Evolutionary conservation across 306 rosid species (phyloP).

Genomic region (Oxytropis ochrocephala): DNA sequence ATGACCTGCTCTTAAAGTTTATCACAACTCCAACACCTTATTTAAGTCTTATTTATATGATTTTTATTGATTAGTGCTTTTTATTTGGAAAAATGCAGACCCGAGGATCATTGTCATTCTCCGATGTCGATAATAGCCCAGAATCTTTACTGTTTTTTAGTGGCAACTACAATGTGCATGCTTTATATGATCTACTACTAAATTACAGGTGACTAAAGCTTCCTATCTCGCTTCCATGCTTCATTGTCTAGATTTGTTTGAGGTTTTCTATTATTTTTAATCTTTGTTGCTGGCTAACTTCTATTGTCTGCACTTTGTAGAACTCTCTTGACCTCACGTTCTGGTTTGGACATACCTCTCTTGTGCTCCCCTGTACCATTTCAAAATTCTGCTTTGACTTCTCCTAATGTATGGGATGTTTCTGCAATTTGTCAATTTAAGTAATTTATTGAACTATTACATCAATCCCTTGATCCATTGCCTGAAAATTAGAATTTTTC

Average conservation of each 20-base stretch:
- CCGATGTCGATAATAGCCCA: conserved; percentile 67
- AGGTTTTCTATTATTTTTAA: background rate
- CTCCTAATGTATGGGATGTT: too few species aligned
- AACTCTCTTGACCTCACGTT: too few species aligned
- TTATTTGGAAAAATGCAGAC: conserved; percentile 43
- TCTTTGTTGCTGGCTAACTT: conserved; percentile 15
- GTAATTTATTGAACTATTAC: conserved; percentile 5
- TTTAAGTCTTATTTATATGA: too few species aligned
- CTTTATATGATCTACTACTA: conserved; percentile 72
- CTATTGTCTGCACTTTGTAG: too few species aligned
- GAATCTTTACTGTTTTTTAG: conserved; percentile 72
- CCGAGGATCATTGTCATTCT: conserved; percentile 49
- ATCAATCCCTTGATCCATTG: background rate
- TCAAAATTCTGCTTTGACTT: too few species aligned
- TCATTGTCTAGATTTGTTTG: conserved; percentile 1
- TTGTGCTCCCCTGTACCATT: too few species aligned
- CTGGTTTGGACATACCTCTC: too few species aligned
- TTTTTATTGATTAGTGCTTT: background rate
- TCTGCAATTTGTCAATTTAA: conserved; percentile 6
- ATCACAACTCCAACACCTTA: background rate
- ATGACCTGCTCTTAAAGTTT: background rate
- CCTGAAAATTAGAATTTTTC: background rate
- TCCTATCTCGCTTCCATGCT: background rate
- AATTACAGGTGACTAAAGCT: conserved; percentile 66
- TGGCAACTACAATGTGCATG: conserved; percentile 62